Evolutionary conservation across 164 flowering plant species (phyloP).

Genomic region (Annona squamosa): DNA sequence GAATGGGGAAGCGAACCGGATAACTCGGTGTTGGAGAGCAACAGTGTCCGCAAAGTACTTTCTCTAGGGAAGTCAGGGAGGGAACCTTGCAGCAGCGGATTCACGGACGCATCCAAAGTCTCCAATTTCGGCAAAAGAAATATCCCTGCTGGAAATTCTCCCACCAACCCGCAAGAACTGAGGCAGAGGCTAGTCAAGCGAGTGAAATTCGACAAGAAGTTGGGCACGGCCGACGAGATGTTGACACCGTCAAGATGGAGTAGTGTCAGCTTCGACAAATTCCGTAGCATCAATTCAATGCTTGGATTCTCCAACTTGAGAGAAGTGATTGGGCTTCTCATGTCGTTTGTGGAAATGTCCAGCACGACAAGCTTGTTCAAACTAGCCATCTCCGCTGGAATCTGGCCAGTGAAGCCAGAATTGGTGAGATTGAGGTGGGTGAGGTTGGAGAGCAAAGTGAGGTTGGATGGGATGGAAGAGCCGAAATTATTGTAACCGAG

Average conservation of each 20-base stretch:
- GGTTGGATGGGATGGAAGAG: conserved; percentile 25
- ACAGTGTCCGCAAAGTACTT: conserved; percentile 20
- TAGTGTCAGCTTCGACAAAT: conserved; percentile 20
- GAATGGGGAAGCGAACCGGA: conserved; percentile 27
- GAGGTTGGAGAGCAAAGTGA: conserved; percentile 7
- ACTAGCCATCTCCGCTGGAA: conserved; percentile 27
- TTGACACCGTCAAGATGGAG: conserved; percentile 34
- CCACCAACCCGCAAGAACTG: conserved; percentile 21
- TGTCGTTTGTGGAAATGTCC: conserved; percentile 3
- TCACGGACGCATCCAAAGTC: conserved; percentile 18
- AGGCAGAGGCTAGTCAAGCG: conserved; percentile 25
- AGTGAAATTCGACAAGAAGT: conserved; percentile 24
- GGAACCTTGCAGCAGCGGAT: conserved; percentile 19
- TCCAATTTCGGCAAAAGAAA: conserved; percentile 20
- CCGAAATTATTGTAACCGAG: conserved; percentile 32
- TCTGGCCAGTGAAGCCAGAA: conserved; percentile 39
- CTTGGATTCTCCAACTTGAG: neutral
- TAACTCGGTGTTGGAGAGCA: conserved; percentile 22
- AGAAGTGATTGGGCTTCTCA: neutral
- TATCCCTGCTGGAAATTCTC: conserved; percentile 27
- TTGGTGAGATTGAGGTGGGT: neutral
- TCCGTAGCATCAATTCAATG: neutral
- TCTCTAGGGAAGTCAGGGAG: conserved; percentile 20
- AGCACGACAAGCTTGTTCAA: conserved; percentile 23
- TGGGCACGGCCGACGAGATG: conserved; percentile 29